Evolutionary conservation across 2,329 filamentous ascomycete species (phyloP).

Genomic region (Clonostachys sp.): DNA sequence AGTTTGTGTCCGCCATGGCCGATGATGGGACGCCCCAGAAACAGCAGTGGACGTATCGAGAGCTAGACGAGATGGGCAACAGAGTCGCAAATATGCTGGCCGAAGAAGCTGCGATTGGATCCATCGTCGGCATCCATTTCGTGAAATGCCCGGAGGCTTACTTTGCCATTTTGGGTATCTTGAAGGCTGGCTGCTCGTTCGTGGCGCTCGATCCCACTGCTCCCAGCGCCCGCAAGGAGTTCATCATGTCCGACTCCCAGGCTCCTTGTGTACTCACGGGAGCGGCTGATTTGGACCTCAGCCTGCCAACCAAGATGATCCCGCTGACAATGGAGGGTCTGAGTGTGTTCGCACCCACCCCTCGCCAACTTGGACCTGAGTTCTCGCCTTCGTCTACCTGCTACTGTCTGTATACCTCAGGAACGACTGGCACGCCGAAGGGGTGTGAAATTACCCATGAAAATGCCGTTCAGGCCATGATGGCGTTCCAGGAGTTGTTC

Average conservation of each 20-base stretch:
- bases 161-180: conserved; percentile 73
- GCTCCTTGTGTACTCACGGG: conserved; percentile 57
- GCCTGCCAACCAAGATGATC: conserved; percentile 21
- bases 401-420: conserved; percentile 85
- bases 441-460: conserved; percentile 86
- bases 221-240: conserved; percentile 67
- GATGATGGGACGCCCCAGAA: neutral
- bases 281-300: conserved; percentile 21
- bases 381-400: conserved; percentile 52
- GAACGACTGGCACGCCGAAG: conserved; percentile 82
- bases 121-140: conserved; percentile 72
- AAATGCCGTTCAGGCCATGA: conserved; percentile 85
- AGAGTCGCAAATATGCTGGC: conserved; percentile 63
- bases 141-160: conserved; percentile 83
- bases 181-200: conserved; percentile 80
- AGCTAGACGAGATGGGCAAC: conserved; percentile 69
- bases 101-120: conserved; percentile 44
- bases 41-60: conserved; percentile 66
- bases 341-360: conserved; percentile 7
- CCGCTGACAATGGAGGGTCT: conserved; percentile 23
- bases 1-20: conserved; percentile 63
- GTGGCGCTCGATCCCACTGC: conserved; percentile 75
- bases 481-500: conserved; percentile 80
- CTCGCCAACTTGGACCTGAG: neutral
- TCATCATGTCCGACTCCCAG: conserved; percentile 71